Conservation (phyloP, 208 protist species). For the Wallacemonas sp. region DNA sequence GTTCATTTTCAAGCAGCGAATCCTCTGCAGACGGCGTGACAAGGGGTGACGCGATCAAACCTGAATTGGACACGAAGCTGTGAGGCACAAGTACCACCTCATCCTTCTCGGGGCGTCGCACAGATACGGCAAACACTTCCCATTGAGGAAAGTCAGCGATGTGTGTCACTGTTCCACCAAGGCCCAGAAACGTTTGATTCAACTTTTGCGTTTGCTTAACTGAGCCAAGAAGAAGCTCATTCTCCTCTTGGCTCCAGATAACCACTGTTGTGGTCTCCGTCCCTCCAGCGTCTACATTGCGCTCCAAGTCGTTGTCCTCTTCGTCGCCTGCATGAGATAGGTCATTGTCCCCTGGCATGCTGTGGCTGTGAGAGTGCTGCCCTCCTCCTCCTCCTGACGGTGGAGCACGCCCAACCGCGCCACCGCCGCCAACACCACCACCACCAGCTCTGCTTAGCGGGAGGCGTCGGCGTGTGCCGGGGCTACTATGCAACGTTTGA, state of each 20-base stretch:
- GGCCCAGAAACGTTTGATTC: conserved; percentile 33
- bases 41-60: background rate
- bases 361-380: no score
- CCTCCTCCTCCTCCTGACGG: no score
- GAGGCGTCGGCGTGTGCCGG: no score
- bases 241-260: conserved; percentile 6
- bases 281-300: background rate
- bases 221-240: conserved; percentile 19
- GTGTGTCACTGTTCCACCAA: conserved; percentile 67
- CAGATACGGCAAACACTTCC: conserved; percentile 48
- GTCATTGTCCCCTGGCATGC: no score
- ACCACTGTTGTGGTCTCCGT: background rate
- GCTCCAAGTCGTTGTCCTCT: background rate
- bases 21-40: conserved; percentile 16
- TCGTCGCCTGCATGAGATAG: background rate
- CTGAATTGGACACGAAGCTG: conserved; percentile 28
- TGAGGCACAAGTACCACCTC: conserved; percentile 52
- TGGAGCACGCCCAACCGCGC: no score
- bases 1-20: conserved; percentile 74
- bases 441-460: no score
- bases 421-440: no score
- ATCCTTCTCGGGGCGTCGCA: conserved; percentile 61
- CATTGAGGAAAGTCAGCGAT: conserved; percentile 55
- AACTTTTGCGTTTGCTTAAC: conserved; percentile 18
- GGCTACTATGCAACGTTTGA: no score